These are phyloP conservation scores for Boechera divaricarpa DNA, from an alignment of 345 rosid genomes.

Conservation along the genomic window DNA sequence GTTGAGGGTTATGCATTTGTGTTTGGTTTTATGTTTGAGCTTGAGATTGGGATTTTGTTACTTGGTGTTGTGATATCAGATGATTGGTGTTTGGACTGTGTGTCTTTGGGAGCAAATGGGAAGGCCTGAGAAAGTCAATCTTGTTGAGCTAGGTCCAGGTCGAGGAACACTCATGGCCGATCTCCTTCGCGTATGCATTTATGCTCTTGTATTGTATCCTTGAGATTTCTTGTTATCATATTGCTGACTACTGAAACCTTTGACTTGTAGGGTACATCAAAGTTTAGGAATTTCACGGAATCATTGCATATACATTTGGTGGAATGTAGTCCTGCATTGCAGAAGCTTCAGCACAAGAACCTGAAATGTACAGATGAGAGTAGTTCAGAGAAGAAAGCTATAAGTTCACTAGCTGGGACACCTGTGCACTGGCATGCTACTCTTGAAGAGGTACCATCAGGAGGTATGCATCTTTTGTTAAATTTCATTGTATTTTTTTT, in stretches of 20 bases:
- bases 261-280: slow-evolving; percentile 70
- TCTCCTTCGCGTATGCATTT: slow-evolving; percentile 75
- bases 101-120: slow-evolving; percentile 98
- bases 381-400: slow-evolving; percentile 47
- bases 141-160: slow-evolving; percentile 95
- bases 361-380: slow-evolving; percentile 67
- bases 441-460: slow-evolving; percentile 82
- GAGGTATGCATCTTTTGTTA: slow-evolving; percentile 60
- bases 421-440: slow-evolving; percentile 85
- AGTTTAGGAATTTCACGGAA: slow-evolving; percentile 74
- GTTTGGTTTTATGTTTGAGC: neutral
- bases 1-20: slow-evolving; percentile 5
- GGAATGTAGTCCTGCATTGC: slow-evolving; percentile 84
- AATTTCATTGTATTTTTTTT: neutral
- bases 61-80: slow-evolving; percentile 47
- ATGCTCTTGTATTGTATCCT: slow-evolving; percentile 23
- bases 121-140: slow-evolving; percentile 73
- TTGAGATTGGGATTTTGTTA: slow-evolving; percentile 3
- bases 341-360: slow-evolving; percentile 70
- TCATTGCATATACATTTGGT: slow-evolving; percentile 83
- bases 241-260: slow-evolving; percentile 21
- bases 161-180: slow-evolving; percentile 95
- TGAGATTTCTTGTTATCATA: neutral
- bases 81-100: slow-evolving; percentile 90
- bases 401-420: slow-evolving; percentile 62